These are phyloP conservation scores for Flammula alnicola DNA, from an alignment of 1,284 basidiomycete genomes.

Conservation along the genomic window DNA sequence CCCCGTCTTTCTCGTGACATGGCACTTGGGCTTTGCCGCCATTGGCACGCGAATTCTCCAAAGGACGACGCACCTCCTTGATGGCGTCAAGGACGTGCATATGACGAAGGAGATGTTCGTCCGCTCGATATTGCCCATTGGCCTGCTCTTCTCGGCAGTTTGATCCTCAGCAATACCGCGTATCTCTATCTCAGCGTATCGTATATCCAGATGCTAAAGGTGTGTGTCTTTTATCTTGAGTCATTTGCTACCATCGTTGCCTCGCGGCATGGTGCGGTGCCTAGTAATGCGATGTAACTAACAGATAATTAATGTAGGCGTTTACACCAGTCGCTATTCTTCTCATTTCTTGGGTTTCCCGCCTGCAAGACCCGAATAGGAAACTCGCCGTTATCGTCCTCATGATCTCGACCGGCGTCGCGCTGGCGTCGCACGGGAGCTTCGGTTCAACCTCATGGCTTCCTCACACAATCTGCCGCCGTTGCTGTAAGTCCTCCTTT, in stretches of 20 bases:
- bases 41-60: conserved; percentile 90
- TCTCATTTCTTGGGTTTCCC: conserved; percentile 91
- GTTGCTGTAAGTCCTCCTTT: conserved; percentile 58
- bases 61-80: conserved; percentile 88
- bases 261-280: conserved; percentile 1
- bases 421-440: conserved; percentile 89
- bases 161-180: conserved; percentile 93
- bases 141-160: conserved; percentile 88
- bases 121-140: conserved; percentile 92
- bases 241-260: conserved; percentile 7
- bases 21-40: conserved; percentile 85
- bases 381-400: conserved; percentile 84
- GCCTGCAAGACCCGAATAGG: conserved; percentile 86
- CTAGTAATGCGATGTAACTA: neutral
- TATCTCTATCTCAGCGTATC: conserved; percentile 91
- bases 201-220: conserved; percentile 99
- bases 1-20: conserved; percentile 90
- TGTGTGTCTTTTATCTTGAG: conserved; percentile 31
- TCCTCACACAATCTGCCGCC: conserved; percentile 84
- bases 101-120: conserved; percentile 86
- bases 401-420: conserved; percentile 92
- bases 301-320: conserved; percentile 55
- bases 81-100: conserved; percentile 86
- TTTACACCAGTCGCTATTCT: conserved; percentile 97
- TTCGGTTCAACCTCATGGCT: conserved; percentile 88